Evolutionary conservation across 768 basidiomycete genomes (phyloP).

Genomic region (Amylocystis lapponica): DNA sequence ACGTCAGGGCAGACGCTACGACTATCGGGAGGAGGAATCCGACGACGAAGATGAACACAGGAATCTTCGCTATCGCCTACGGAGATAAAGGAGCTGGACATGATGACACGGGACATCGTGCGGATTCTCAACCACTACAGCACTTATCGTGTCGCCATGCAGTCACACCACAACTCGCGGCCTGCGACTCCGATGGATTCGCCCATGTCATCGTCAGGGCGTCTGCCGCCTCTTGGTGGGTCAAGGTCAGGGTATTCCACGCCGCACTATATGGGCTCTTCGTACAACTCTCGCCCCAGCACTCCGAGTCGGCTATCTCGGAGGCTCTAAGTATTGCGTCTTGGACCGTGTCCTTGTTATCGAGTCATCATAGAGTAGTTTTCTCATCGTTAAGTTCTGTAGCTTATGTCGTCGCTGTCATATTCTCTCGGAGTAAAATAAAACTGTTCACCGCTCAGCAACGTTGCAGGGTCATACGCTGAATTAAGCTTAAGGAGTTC

Average conservation of each 20-base stretch:
- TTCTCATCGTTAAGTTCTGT: too few relatives aligned
- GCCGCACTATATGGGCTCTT: constrained; percentile 38
- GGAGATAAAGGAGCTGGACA: constrained; percentile 73
- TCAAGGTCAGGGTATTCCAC: constrained; percentile 56
- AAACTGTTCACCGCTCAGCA: too few relatives aligned
- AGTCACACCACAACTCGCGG: constrained; percentile 57
- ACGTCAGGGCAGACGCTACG: constrained; percentile 36
- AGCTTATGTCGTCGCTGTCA: too few relatives aligned
- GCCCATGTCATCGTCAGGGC: constrained; percentile 35
- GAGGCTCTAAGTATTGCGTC: background rate
- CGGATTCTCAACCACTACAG: constrained; percentile 65
- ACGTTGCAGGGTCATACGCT: too few relatives aligned
- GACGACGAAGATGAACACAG: constrained; percentile 49
- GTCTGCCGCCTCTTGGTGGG: constrained; percentile 28
- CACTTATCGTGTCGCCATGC: constrained; percentile 52
- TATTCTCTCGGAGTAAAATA: too few relatives aligned
- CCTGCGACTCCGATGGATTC: constrained; percentile 62
- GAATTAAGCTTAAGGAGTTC: too few relatives aligned
- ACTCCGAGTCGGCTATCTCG: constrained; percentile 49
- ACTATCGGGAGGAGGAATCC: constrained; percentile 44
- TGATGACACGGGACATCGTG: constrained; percentile 70
- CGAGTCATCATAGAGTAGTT: too few relatives aligned
- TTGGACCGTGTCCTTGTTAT: too few relatives aligned
- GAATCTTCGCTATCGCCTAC: constrained; percentile 53
- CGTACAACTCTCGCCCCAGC: constrained; percentile 51